Evolutionary conservation across 306 rosid species (phyloP).

Genomic region (Castanea sativa): DNA sequence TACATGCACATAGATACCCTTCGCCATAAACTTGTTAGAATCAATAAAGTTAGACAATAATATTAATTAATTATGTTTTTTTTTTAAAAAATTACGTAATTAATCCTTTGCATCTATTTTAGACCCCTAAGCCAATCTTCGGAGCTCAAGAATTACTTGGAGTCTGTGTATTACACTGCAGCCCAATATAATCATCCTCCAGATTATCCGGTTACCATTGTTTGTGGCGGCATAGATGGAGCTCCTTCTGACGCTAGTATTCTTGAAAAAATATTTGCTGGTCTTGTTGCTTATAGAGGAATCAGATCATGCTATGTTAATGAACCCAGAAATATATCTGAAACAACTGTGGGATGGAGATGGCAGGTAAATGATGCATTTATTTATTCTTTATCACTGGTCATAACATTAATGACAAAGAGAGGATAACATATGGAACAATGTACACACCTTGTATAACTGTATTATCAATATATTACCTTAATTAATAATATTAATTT

Average conservation of each 20-base stretch:
- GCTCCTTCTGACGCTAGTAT: slow-evolving; percentile 31
- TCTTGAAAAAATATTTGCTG: slow-evolving; percentile 51
- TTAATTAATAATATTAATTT: no score
- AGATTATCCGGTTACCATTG: slow-evolving; percentile 41
- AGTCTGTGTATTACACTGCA: not conserved
- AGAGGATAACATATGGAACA: no score
- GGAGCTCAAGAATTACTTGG: slow-evolving; percentile 40
- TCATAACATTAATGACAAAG: not conserved
- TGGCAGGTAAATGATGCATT: slow-evolving; percentile 64
- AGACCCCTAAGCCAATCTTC: slow-evolving; percentile 41
- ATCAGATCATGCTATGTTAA: slow-evolving; percentile 46
- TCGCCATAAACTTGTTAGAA: not conserved
- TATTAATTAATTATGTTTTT: no score
- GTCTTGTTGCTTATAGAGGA: slow-evolving; percentile 47
- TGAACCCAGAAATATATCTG: slow-evolving; percentile 26
- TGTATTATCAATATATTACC: no score
- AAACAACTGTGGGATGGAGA: slow-evolving; percentile 50
- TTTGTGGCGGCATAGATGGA: slow-evolving; percentile 64
- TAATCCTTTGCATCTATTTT: not conserved
- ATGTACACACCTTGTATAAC: no score
- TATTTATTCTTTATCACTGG: not conserved
- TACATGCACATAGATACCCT: not conserved
- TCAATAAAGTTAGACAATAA: not conserved
- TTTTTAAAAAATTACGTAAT: not conserved
- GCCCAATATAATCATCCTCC: slow-evolving; percentile 73